Percentiles rank a stretch among this genome's conserved stretches.
Evolutionary conservation across 768 basidiomycete species (phyloP).

Genomic region (Mycena epipterygia): DNA sequence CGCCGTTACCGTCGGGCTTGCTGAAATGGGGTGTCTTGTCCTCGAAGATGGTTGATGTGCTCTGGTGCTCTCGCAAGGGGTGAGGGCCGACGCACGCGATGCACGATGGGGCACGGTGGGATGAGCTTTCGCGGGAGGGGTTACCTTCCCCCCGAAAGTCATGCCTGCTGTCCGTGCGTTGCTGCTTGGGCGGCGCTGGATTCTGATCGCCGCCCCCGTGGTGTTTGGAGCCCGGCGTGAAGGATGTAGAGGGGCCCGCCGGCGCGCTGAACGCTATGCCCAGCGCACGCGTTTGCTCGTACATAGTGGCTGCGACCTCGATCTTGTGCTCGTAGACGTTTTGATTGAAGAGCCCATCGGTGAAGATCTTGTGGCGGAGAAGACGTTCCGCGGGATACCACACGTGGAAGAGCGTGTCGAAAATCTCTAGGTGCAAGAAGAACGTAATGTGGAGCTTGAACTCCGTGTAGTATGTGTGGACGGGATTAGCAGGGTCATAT

Average conservation of each 20-base stretch:
- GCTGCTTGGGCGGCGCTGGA: background rate
- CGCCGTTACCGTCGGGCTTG: background rate
- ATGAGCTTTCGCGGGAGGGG: background rate
- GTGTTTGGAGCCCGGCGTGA: background rate
- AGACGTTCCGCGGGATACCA: background rate
- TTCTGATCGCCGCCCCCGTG: background rate
- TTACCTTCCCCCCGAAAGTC: background rate
- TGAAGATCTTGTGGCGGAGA: background rate
- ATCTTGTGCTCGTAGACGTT: background rate
- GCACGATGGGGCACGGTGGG: background rate
- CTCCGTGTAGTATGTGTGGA: background rate
- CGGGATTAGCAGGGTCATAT: background rate
- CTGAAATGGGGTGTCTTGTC: slow-evolving; percentile 27
- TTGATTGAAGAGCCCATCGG: background rate
- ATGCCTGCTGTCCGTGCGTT: background rate
- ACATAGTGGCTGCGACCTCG: background rate
- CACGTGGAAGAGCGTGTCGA: background rate
- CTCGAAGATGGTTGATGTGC: background rate
- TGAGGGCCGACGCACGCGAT: slow-evolving; percentile 23
- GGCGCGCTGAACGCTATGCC: background rate
- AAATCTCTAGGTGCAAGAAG: background rate
- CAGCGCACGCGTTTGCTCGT: background rate
- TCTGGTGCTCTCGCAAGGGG: background rate
- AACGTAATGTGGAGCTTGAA: background rate
- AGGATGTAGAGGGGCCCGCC: background rate